Conservation (phyloP, 2,329 filamentous ascomycete species). For the Clarireedia homoeocarpa region DNA sequence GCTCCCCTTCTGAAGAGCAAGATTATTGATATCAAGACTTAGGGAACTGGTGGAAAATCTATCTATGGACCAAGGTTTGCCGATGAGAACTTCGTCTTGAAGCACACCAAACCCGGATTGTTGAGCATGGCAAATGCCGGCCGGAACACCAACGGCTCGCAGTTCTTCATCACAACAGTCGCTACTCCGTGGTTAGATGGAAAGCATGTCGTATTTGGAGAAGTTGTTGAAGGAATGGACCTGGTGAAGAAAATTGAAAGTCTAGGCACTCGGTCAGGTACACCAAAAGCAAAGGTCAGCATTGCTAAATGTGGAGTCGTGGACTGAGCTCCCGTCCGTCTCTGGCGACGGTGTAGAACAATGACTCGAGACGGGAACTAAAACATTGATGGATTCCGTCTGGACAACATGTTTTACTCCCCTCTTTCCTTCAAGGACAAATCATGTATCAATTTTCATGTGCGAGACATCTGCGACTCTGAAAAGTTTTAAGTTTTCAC, state of each 20-base stretch:
- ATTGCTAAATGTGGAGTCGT: slow-evolving; percentile 44
- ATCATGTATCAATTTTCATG: too few species aligned
- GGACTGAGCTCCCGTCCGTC: not conserved
- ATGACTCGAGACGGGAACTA: too few species aligned
- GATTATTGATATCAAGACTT: slow-evolving; percentile 6
- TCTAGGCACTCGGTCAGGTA: slow-evolving; percentile 49
- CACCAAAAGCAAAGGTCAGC: slow-evolving; percentile 42
- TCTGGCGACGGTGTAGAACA: too few species aligned
- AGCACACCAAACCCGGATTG: slow-evolving; percentile 68
- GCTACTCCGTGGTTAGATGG: slow-evolving; percentile 85
- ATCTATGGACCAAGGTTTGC: slow-evolving; percentile 93
- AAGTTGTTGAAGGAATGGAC: slow-evolving; percentile 46
- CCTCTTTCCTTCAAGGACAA: too few species aligned
- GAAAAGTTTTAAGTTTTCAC: too few species aligned
- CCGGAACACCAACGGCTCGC: slow-evolving; percentile 95
- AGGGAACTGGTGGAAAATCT: slow-evolving; percentile 82
- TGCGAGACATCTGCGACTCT: too few species aligned
- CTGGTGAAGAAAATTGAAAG: slow-evolving; percentile 56
- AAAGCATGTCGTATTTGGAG: slow-evolving; percentile 92
- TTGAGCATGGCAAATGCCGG: slow-evolving; percentile 95
- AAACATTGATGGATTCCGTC: too few species aligned
- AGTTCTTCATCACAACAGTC: slow-evolving; percentile 97
- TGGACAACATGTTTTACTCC: too few species aligned
- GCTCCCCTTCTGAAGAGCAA: too few species aligned
- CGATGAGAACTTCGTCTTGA: slow-evolving; percentile 80